Evolutionary conservation across 768 basidiomycete species (phyloP).

Genomic region (Mycena crocata): DNA sequence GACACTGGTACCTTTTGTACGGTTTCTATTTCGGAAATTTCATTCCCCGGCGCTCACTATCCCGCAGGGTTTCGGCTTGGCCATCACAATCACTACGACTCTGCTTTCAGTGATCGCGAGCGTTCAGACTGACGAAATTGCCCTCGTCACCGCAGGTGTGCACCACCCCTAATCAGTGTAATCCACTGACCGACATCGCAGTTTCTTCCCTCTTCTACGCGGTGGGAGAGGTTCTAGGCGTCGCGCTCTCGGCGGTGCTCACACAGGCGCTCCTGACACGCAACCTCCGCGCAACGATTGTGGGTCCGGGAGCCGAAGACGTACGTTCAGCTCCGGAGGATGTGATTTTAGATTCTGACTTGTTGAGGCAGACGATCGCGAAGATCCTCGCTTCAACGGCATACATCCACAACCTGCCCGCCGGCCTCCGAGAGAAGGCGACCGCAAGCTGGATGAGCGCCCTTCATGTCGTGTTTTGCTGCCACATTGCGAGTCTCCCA

Average conservation of each 20-base stretch:
- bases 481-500: slow-evolving; percentile 60
- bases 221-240: slow-evolving; percentile 81
- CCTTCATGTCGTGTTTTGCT: slow-evolving; percentile 65
- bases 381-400: slow-evolving; percentile 59
- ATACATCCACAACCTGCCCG: slow-evolving; percentile 59
- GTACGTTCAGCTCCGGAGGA: too few relatives aligned
- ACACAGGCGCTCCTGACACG: slow-evolving; percentile 68
- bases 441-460: slow-evolving; percentile 64
- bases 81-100: slow-evolving; percentile 66
- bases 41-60: too few relatives aligned
- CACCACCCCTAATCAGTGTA: too few relatives aligned
- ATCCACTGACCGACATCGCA: slow-evolving; percentile 39
- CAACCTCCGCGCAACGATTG: slow-evolving; percentile 68
- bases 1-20: slow-evolving; percentile 47
- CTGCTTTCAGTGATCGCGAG: slow-evolving; percentile 73
- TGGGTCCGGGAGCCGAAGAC: slow-evolving; percentile 63
- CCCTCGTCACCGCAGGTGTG: slow-evolving; percentile 79
- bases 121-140: slow-evolving; percentile 67
- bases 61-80: slow-evolving; percentile 67
- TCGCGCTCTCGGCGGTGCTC: slow-evolving; percentile 71
- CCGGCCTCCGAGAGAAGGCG: slow-evolving; percentile 54
- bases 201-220: slow-evolving; percentile 81
- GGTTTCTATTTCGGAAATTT: too few relatives aligned
- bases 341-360: too few relatives aligned
- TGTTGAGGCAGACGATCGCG: slow-evolving; percentile 65